Evolutionary conservation across 768 basidiomycete species (phyloP).

Genomic region (Naganishia vaughanmartiniae): DNA sequence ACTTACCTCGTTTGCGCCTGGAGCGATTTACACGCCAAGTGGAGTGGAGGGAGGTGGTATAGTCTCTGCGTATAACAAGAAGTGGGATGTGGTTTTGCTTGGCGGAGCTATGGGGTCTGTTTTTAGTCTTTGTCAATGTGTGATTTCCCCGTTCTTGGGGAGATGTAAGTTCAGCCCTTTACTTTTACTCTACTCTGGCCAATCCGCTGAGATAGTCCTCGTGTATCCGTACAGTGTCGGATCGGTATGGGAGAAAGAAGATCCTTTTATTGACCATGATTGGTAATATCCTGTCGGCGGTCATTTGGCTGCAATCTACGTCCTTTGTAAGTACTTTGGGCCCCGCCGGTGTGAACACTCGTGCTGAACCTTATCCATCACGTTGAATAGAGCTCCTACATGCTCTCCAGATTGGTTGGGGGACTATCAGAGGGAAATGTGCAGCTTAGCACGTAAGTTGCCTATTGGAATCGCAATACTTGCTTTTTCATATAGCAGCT

Average conservation of each 20-base stretch:
- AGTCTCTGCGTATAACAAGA: conserved; percentile 50
- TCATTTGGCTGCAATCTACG: conserved; percentile 87
- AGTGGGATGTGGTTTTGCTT: conserved; percentile 93
- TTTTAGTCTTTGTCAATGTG: conserved; percentile 52
- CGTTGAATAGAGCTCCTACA: conserved; percentile 62
- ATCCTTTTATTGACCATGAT: conserved; percentile 83
- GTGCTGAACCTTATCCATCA: not conserved
- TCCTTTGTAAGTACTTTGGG: conserved; percentile 60
- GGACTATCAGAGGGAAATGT: conserved; percentile 97
- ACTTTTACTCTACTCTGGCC: not conserved
- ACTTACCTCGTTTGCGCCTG: conserved; percentile 59
- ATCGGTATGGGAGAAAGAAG: conserved; percentile 81
- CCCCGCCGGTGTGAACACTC: not conserved
- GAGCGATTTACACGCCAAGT: conserved; percentile 56
- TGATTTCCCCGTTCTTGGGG: conserved; percentile 76
- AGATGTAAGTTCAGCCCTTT: conserved; percentile 47
- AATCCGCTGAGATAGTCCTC: not conserved
- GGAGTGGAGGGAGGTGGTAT: conserved; percentile 34
- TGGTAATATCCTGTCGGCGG: conserved; percentile 86
- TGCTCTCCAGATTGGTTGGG: conserved; percentile 84
- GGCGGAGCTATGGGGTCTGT: conserved; percentile 80
- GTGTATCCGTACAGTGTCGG: conserved; percentile 70
- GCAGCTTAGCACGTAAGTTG: conserved; percentile 84
- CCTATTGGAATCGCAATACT: not conserved
- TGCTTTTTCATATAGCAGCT: not conserved